Evolutionary conservation across 495 filamentous ascomycete genomes (phyloP), one percentile per base, ranked within the genome.

Genomic region (Aspergillus funiculosus): DNA sequence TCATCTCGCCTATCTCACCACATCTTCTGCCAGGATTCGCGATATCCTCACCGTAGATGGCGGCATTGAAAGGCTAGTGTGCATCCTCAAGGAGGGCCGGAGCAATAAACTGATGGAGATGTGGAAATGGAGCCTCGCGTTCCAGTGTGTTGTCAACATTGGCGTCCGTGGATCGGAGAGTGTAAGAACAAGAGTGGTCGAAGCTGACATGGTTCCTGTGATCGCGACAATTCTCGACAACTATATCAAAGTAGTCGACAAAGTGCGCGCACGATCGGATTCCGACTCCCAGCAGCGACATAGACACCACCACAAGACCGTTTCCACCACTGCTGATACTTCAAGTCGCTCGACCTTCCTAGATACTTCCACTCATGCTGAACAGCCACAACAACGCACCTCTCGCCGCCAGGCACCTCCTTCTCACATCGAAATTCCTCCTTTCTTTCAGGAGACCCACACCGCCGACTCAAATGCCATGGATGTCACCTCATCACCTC

Each of bases 101-200:
- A 94, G 87, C 60, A 89, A 89, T 71, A 89, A 97, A 63, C 80
- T 95, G 82, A 95, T 96, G 90, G 90, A 95, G 60, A 94, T 94
- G 86, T 98, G 92, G 94, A 97, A 97, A 72, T 98, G 92, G 92
- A 98, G 95, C 59, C 75, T 98, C 40, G 92, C 92, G 31, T 96
- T 98, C 59, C 92, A 97, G 60, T 97, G 94, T 63, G 90, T 96
- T 22, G 89, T 97, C 60, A 98, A 98, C 63, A 96, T 98, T 59
- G 92, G 92, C 18, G 92, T 98, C 52, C 80, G 92, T 44, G 92
- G 92, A 44, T 95, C 92, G 4, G 92, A 98, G 67, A 79, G 73
- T 48, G 92, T 98, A 41, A 77, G 92, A 39, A 96, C 94, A 34
- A 76, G 92, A 50, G 91, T 98, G 0, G 92, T 98, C 17, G 92